Evolutionary conservation across 2,329 filamentous ascomycete species (phyloP).

Genomic region (Didymella segeticola): DNA sequence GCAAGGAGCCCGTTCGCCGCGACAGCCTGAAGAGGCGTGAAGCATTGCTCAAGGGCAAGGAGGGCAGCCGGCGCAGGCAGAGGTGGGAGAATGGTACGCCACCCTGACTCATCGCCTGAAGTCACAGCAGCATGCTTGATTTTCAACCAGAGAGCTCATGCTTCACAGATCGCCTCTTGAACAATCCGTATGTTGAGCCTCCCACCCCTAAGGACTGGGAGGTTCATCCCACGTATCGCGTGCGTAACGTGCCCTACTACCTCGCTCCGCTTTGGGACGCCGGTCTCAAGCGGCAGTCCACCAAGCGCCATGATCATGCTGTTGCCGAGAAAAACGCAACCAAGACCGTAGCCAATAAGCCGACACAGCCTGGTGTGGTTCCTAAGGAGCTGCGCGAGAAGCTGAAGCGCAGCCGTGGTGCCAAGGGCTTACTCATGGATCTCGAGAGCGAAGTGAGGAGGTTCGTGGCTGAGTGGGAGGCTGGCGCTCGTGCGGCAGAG

Average conservation of each 20-base stretch:
- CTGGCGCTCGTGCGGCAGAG: constrained; percentile 59
- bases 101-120: constrained; percentile 2
- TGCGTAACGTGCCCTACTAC: constrained; percentile 84
- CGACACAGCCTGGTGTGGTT: constrained; percentile 61
- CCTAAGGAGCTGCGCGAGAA: constrained; percentile 81
- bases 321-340: constrained; percentile 43
- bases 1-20: constrained; percentile 63
- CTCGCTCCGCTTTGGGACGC: constrained; percentile 86
- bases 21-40: constrained; percentile 74
- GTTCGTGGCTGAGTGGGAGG: constrained; percentile 72
- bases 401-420: constrained; percentile 79
- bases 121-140: background rate
- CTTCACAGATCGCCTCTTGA: constrained; percentile 75
- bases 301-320: constrained; percentile 51
- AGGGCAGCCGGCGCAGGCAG: constrained; percentile 83
- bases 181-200: constrained; percentile 85
- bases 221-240: constrained; percentile 79
- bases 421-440: constrained; percentile 79
- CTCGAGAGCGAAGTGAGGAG: constrained; percentile 83
- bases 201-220: constrained; percentile 85
- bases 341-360: constrained; percentile 48
- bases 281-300: constrained; percentile 52
- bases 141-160: background rate
- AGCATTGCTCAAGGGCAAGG: constrained; percentile 83
- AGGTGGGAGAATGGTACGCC: constrained; percentile 89